Base-by-base conservation (phyloP, 352 stramenopile genomes). In the Globisporangium alternatum region DNA sequence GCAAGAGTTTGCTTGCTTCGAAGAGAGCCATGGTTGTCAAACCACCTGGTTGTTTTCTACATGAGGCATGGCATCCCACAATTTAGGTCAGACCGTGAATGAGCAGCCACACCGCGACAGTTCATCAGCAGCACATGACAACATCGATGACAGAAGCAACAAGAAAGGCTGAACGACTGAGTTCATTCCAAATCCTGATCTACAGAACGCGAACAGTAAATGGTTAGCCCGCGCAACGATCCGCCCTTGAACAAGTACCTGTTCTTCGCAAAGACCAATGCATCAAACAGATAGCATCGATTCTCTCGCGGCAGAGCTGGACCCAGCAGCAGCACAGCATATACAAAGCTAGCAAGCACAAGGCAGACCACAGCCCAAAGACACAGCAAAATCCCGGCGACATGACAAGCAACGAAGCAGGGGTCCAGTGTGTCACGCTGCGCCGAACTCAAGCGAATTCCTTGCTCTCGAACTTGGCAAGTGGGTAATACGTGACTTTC, bases 401-500 rank as follows among this genome's bases (percentile, higher is more conserved):
- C 30, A 57, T 43, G 19, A 22, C 43, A 43, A 43, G 35, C 30
- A 57, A 30, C 19, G 30, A 25, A 33, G 33, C 54, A 45, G 13
- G 39, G 15, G 21, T 15, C 43, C 30, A 41, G 9, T 39, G 28
- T 19, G 30, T 30, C 51, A 17, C 30, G 33, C 19, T 43, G 35
- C 15, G 17, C 51, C 21, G 51, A 3, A 13, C 21, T 57, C 60
- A 90, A 62, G 65, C 78, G 48, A 93, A 83, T 15, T 83, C 71
- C 56, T 76, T 78, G 69, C 78, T 74, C 49, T 93, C 77, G 55
- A 95, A 90, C 68, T 89, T 93, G 64, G 73, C 75, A 44, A 89
- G 25, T 3, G 84, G 66, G 58, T 89, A 93, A 66, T 91, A 93
- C 25, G 79, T 86, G 55, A 95, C 86, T 60, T 90, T 77, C 19